Percentiles rank a stretch among this genome's conserved stretches.
phyloP scores from a whole-genome alignment of 1,139 yeast species.

The Yamadazyma triangularis region DNA sequence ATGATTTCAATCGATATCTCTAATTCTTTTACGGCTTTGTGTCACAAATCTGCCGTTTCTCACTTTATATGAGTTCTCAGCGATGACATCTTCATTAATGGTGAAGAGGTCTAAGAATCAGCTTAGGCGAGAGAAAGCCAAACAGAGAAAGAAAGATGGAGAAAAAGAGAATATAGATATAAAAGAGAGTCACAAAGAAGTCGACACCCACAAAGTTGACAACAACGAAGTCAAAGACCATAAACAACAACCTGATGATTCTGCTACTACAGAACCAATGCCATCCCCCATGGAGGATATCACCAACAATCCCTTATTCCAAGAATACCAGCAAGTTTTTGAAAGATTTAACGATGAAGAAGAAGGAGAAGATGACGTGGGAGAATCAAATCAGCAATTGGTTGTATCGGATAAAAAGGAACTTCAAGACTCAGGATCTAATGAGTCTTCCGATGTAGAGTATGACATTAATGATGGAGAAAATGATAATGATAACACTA shows the following conservation, averaged over 20 bases:
- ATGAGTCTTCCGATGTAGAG: constrained; percentile 2
- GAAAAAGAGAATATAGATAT: neutral
- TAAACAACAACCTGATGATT: too few species aligned
- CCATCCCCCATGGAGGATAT: neutral
- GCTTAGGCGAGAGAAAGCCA: constrained; percentile 57
- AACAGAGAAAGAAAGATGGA: constrained; percentile 37
- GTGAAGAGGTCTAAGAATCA: constrained; percentile 52
- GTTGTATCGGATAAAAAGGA: too few species aligned
- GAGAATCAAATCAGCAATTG: too few species aligned
- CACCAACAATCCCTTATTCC: neutral
- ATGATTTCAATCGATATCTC: too few species aligned
- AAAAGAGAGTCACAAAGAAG: neutral
- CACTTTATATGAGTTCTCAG: too few species aligned
- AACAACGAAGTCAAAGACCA: neutral
- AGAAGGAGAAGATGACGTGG: neutral
- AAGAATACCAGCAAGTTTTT: constrained; percentile 4
- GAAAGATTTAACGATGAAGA: constrained; percentile 2
- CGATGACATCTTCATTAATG: too few species aligned
- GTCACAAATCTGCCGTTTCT: too few species aligned
- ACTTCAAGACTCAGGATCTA: neutral
- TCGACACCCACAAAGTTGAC: neutral
- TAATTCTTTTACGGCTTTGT: too few species aligned
- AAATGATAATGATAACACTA: neutral
- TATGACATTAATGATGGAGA: neutral
- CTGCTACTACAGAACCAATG: neutral